phyloP scores from a whole-genome alignment of 2,329 filamentous ascomycete species.

The Apiospora marii region DNA sequence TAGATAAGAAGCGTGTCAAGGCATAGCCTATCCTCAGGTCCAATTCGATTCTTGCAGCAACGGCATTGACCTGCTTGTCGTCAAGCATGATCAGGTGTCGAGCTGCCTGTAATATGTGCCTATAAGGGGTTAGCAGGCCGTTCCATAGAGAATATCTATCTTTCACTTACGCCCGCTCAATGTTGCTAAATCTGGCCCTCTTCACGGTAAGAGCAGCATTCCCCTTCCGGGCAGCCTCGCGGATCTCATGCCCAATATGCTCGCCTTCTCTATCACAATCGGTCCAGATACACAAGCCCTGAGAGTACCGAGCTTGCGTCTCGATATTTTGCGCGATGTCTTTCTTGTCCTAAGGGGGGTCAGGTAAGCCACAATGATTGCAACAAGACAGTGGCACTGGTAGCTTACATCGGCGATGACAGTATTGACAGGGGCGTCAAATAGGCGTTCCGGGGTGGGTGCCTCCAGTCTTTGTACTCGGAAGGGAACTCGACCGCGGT shows the following conservation, averaged over 20 bases:
- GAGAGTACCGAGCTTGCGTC: slow-evolving; percentile 75
- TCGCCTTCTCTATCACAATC: slow-evolving; percentile 98
- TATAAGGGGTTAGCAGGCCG: slow-evolving; percentile 44
- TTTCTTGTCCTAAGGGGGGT: slow-evolving; percentile 70
- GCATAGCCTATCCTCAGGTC: slow-evolving; percentile 92
- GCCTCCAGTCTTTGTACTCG: slow-evolving; percentile 80
- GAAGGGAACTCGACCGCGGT: slow-evolving; percentile 79
- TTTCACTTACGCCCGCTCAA: slow-evolving; percentile 78
- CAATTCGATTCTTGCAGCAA: slow-evolving; percentile 87
- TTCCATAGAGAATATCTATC: not conserved
- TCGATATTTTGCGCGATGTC: slow-evolving; percentile 86
- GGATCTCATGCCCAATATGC: slow-evolving; percentile 92
- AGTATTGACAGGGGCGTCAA: slow-evolving; percentile 78
- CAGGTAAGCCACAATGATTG: slow-evolving; percentile 32
- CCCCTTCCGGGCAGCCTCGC: slow-evolving; percentile 76
- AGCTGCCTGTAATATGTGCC: slow-evolving; percentile 87
- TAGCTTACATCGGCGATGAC: slow-evolving; percentile 69
- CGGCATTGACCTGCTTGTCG: slow-evolving; percentile 85
- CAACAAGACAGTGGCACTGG: not conserved
- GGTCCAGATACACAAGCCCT: slow-evolving; percentile 92
- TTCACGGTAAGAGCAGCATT: slow-evolving; percentile 81
- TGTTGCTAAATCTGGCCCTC: slow-evolving; percentile 92
- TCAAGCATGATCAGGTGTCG: slow-evolving; percentile 80
- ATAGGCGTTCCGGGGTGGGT: slow-evolving; percentile 82
- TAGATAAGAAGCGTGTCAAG: slow-evolving; percentile 88